Conservation (phyloP, 192 early-diverging fungal genomes). For the Linnemannia elongata region DNA sequence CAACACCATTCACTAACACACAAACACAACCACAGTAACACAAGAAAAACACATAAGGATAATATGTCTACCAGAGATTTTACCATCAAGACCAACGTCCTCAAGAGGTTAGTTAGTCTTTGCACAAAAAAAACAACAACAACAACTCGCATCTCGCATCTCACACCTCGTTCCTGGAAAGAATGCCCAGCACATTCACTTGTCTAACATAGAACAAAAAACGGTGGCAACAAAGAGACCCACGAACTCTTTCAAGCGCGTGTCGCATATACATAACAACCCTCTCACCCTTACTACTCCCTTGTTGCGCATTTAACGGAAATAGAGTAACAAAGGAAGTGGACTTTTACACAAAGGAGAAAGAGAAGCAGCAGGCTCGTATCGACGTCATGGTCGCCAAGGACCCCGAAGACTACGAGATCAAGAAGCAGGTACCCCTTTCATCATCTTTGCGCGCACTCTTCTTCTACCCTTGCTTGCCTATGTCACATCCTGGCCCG, state of each 20-base stretch:
- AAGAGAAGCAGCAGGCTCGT: slow-evolving; percentile 60
- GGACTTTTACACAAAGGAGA: slow-evolving; percentile 65
- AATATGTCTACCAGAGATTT: slow-evolving; percentile 64
- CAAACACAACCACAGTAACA: background rate
- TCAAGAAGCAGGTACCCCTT: slow-evolving; percentile 72
- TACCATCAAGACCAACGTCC: slow-evolving; percentile 71
- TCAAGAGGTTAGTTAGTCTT: slow-evolving; percentile 62
- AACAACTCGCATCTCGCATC: background rate
- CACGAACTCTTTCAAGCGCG: background rate
- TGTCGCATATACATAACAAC: background rate
- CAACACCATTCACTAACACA: background rate
- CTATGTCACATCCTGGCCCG: background rate
- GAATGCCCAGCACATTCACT: too few species aligned
- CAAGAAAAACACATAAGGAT: slow-evolving; percentile 16
- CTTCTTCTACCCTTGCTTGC: background rate
- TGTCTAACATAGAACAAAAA: background rate
- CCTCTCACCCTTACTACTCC: background rate
- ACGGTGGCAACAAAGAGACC: background rate
- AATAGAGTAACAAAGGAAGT: slow-evolving; percentile 66
- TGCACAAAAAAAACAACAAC: too few species aligned
- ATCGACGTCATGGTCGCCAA: slow-evolving; percentile 66
- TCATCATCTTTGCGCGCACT: background rate
- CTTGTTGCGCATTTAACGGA: too few species aligned
- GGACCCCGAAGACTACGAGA: slow-evolving; percentile 67
- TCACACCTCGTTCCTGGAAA: background rate